phyloP scores from a whole-genome alignment of 1,284 basidiomycete species.

The Sphaerobolus stellatus region DNA sequence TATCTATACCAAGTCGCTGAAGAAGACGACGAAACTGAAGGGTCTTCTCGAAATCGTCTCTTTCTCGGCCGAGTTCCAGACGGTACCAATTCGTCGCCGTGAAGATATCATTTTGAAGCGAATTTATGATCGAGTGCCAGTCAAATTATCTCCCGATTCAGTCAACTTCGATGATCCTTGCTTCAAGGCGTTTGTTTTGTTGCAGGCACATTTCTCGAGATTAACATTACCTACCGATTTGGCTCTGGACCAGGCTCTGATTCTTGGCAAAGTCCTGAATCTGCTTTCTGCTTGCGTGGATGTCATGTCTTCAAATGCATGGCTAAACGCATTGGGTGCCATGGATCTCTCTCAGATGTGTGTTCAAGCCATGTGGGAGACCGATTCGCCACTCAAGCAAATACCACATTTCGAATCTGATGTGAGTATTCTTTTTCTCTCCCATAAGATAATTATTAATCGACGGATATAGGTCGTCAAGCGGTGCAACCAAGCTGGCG shows the following conservation, averaged over 20 bases:
- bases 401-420: conserved; percentile 94
- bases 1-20: conserved; percentile 94
- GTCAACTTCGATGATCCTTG: conserved; percentile 91
- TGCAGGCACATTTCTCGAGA: conserved; percentile 96
- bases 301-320: conserved; percentile 96
- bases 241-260: conserved; percentile 83
- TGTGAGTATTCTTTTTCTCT: conserved; percentile 39
- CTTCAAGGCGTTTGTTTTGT: conserved; percentile 96
- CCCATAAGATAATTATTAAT: background rate
- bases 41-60: conserved; percentile 95
- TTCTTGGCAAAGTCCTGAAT: conserved; percentile 89
- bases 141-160: conserved; percentile 81
- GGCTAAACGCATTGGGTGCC: conserved; percentile 90
- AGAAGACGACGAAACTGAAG: conserved; percentile 96
- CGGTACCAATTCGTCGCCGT: conserved; percentile 90
- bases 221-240: conserved; percentile 91
- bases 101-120: conserved; percentile 80
- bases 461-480: conserved; percentile 59
- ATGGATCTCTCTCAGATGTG: conserved; percentile 99
- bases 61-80: conserved; percentile 95
- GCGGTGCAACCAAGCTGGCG: conserved; percentile 77
- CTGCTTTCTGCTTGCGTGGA: conserved; percentile 92
- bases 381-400: conserved; percentile 90
- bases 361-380: conserved; percentile 97
- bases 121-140: conserved; percentile 96